These are phyloP conservation scores for Nicotiana otophora DNA, from an alignment of 257 asterid species.

Conservation along the genomic window DNA sequence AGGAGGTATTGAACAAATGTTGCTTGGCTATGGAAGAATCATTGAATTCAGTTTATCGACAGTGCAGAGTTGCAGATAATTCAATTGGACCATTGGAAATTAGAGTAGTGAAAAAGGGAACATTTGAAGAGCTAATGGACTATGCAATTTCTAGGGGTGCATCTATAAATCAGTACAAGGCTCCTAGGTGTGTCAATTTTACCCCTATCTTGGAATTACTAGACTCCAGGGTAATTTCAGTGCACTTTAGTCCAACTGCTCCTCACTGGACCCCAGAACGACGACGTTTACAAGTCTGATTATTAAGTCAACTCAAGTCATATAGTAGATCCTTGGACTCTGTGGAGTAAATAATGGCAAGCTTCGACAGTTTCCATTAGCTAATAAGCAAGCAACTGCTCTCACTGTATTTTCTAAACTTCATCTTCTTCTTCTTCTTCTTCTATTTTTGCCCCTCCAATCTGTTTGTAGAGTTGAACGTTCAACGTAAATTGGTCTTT, in stretches of 20 bases:
- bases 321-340: too few relatives aligned
- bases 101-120: conserved; percentile 61
- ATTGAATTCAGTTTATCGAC: conserved; percentile 66
- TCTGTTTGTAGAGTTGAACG: conserved; percentile 14
- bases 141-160: conserved; percentile 77
- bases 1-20: conserved; percentile 39
- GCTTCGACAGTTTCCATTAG: background rate
- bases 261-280: conserved; percentile 64
- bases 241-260: conserved; percentile 50
- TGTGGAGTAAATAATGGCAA: too few relatives aligned
- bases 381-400: conserved; percentile 26
- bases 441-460: background rate
- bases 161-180: conserved; percentile 79
- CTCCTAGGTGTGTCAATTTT: conserved; percentile 73
- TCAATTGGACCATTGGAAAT: conserved; percentile 81
- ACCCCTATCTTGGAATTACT: conserved; percentile 63
- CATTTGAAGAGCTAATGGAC: conserved; percentile 83
- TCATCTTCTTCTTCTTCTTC: background rate
- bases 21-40: conserved; percentile 62
- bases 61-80: conserved; percentile 69
- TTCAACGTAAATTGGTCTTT: background rate
- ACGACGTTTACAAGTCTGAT: conserved; percentile 7
- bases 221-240: conserved; percentile 53
- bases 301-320: background rate
- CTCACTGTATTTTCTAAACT: background rate